Percentiles rank a stretch among this genome's conserved stretches.
These are phyloP conservation scores for Chenopodium album DNA, from an alignment of 148 eudicot genomes.

Conservation along the genomic window DNA sequence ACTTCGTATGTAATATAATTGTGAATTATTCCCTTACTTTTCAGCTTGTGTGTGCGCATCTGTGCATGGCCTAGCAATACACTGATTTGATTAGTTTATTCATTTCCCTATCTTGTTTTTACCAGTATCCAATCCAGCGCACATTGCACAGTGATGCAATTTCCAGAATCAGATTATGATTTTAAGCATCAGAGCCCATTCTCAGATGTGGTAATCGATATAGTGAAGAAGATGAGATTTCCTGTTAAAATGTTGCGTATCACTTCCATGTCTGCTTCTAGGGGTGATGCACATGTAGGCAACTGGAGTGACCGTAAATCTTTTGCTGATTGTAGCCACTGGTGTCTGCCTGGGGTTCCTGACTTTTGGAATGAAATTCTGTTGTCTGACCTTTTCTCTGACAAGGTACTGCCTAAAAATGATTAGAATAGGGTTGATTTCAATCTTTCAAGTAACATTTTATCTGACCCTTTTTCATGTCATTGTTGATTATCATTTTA, in stretches of 20 bases:
- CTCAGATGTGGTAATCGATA: slow-evolving; percentile 42
- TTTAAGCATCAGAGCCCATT: slow-evolving; percentile 40
- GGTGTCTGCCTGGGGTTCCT: slow-evolving; percentile 81
- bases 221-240: slow-evolving; percentile 40
- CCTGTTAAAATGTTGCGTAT: slow-evolving; percentile 57
- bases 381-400: slow-evolving; percentile 41
- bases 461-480: background rate
- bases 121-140: slow-evolving; percentile 45
- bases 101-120: slow-evolving; percentile 13
- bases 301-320: slow-evolving; percentile 54
- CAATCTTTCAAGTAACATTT: background rate
- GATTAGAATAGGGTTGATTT: slow-evolving; percentile 19
- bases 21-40: background rate
- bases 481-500: background rate
- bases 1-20: too few species aligned
- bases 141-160: slow-evolving; percentile 49
- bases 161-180: slow-evolving; percentile 38
- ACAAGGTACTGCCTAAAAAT: slow-evolving; percentile 20
- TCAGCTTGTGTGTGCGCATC: background rate
- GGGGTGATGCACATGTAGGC: slow-evolving; percentile 76
- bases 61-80: background rate
- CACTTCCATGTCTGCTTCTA: slow-evolving; percentile 57
- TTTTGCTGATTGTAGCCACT: slow-evolving; percentile 70
- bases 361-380: slow-evolving; percentile 71
- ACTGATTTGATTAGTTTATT: slow-evolving; percentile 4